phyloP scores from a whole-genome alignment of 768 basidiomycete species.

The Auriscalpium microsporum region DNA sequence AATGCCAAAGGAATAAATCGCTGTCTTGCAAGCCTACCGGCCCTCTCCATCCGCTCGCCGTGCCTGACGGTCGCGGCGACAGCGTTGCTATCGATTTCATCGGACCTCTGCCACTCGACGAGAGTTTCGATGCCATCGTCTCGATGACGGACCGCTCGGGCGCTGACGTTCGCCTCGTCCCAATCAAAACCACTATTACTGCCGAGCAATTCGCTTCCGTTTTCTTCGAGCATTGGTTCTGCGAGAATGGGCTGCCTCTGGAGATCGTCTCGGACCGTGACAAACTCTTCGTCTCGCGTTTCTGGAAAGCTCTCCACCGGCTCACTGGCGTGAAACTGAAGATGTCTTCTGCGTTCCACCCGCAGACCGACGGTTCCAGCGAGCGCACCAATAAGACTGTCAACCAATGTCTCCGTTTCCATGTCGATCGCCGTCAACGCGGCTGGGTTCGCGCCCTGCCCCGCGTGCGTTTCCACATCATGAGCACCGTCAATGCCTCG shows the following conservation, averaged over 20 bases:
- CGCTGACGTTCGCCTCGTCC: conserved; percentile 9
- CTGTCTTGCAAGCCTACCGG: conserved; percentile 14
- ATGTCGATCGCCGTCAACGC: conserved; percentile 16
- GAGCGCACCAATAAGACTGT: conserved; percentile 24
- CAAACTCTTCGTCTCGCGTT: conserved; percentile 24
- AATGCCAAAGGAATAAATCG: conserved; percentile 25
- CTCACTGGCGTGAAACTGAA: conserved; percentile 22
- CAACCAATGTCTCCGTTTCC: conserved; percentile 16
- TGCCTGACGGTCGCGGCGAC: conserved; percentile 15
- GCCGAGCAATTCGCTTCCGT: conserved; percentile 14
- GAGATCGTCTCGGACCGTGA: conserved; percentile 27
- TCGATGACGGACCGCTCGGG: conserved; percentile 19
- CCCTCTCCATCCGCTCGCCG: conserved; percentile 18
- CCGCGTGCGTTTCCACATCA: conserved; percentile 18
- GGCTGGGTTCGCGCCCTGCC: conserved; percentile 14
- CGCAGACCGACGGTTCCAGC: conserved; percentile 28
- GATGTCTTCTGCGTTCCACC: conserved; percentile 29
- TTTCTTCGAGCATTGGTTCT: conserved; percentile 24
- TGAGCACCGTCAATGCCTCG: conserved; percentile 17
- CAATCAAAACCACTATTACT: conserved; percentile 2
- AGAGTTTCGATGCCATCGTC: conserved; percentile 19
- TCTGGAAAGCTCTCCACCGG: conserved; percentile 25
- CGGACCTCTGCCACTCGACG: conserved; percentile 22
- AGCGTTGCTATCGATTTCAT: conserved; percentile 24
- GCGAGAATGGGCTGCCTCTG: conserved; percentile 22